Evolutionary conservation across 2,329 filamentous ascomycete genomes (phyloP).

Genomic region (Podosphaera xanthii): DNA sequence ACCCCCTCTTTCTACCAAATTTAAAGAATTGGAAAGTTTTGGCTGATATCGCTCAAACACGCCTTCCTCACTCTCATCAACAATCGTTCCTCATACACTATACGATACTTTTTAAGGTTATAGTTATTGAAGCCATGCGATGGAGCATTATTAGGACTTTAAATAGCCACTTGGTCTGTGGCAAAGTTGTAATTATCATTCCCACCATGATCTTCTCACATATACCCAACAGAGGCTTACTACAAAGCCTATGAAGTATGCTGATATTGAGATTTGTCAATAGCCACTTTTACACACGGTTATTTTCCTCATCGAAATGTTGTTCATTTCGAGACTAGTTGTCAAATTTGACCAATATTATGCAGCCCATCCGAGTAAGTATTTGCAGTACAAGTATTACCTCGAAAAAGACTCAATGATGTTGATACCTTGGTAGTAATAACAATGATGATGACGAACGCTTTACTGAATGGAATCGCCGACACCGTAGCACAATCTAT

Average conservation of each 20-base stretch:
- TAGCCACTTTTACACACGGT: constrained; percentile 75
- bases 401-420: neutral
- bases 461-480: constrained; percentile 81
- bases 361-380: constrained; percentile 59
- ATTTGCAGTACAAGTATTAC: neutral
- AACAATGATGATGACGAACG: constrained; percentile 98
- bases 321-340: constrained; percentile 57
- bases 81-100: too few relatives aligned
- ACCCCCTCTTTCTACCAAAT: too few relatives aligned
- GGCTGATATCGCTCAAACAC: too few relatives aligned
- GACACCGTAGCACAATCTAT: constrained; percentile 91
- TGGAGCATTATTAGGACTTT: too few relatives aligned
- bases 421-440: constrained; percentile 35
- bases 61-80: too few relatives aligned
- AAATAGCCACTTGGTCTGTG: too few relatives aligned
- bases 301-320: constrained; percentile 74
- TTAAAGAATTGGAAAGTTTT: too few relatives aligned
- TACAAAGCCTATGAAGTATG: constrained; percentile 2
- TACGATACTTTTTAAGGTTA: too few relatives aligned
- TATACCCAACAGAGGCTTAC: too few relatives aligned
- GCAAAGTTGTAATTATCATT: too few relatives aligned
- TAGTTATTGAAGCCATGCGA: too few relatives aligned
- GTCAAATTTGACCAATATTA: constrained; percentile 89
- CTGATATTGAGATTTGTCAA: constrained; percentile 9
- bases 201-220: too few relatives aligned